phyloP scores from a whole-genome alignment of 768 basidiomycete genomes.

The Jaapia argillacea region DNA sequence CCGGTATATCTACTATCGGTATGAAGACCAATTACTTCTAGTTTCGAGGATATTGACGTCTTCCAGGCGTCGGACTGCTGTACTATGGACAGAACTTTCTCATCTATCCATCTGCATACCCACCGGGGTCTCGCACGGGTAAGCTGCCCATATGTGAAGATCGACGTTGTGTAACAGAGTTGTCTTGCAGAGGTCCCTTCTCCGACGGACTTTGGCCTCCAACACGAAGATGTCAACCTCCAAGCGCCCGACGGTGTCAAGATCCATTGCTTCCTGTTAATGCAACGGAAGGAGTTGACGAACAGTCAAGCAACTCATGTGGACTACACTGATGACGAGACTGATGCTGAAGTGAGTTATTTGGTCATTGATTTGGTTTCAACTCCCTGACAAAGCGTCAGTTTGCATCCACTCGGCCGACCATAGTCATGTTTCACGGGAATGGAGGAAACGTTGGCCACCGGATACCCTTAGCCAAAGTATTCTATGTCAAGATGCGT shows the following conservation, averaged over 20 bases:
- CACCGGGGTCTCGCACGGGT: constrained; percentile 76
- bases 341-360: constrained; percentile 48
- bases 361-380: background rate
- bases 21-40: constrained; percentile 3
- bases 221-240: constrained; percentile 68
- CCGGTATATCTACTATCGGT: constrained; percentile 27
- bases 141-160: constrained; percentile 6
- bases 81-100: constrained; percentile 84
- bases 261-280: constrained; percentile 69
- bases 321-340: constrained; percentile 26
- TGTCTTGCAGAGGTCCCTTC: constrained; percentile 58
- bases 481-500: constrained; percentile 74
- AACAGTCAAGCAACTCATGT: constrained; percentile 11
- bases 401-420: constrained; percentile 55
- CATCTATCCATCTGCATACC: constrained; percentile 82
- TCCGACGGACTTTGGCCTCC: constrained; percentile 61
- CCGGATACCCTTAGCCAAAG: constrained; percentile 75
- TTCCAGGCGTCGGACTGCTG: constrained; percentile 57
- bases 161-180: too few relatives aligned
- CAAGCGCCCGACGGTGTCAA: constrained; percentile 62
- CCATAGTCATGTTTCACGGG: constrained; percentile 90
- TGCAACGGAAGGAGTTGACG: constrained; percentile 44
- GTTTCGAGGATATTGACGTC: constrained; percentile 3
- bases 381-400: constrained; percentile 7
- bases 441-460: constrained; percentile 86